phyloP scores from a whole-genome alignment of 441 rosid genomes.

The Lepidium campestre region DNA sequence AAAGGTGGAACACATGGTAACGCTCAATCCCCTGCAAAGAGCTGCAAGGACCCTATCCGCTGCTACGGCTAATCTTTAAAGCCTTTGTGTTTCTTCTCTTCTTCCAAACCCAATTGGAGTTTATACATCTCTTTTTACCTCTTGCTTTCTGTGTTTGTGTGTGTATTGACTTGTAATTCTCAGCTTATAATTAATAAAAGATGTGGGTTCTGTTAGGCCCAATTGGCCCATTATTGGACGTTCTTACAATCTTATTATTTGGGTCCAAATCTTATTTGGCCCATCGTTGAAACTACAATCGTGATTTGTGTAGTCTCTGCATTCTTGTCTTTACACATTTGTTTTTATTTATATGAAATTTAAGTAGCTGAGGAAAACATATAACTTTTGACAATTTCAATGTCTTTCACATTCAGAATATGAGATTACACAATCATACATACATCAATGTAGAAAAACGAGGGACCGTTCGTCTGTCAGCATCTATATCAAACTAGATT shows the following conservation, averaged over 20 bases:
- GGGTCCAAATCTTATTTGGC: too few species aligned
- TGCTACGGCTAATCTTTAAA: conserved; percentile 62
- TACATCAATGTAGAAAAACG: neutral
- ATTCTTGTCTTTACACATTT: neutral
- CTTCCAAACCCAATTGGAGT: neutral
- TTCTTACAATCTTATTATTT: too few species aligned
- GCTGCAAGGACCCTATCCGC: conserved; percentile 79
- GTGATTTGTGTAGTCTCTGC: too few species aligned
- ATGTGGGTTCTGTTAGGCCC: neutral
- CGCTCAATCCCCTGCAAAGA: conserved; percentile 64
- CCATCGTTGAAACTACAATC: too few species aligned
- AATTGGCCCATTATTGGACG: too few species aligned
- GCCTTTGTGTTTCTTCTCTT: neutral
- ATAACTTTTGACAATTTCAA: neutral
- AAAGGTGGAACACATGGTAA: conserved; percentile 78
- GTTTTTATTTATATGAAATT: neutral
- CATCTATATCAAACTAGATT: neutral
- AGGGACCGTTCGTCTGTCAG: neutral
- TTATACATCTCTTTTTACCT: neutral
- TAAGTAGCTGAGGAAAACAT: neutral
- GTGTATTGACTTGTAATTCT: neutral
- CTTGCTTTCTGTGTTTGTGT: neutral
- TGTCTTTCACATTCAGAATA: neutral
- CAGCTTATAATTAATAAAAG: neutral
- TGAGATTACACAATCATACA: neutral